Conservation (phyloP, 208 protist species). For the Vickermania ingenoplastis region DNA sequence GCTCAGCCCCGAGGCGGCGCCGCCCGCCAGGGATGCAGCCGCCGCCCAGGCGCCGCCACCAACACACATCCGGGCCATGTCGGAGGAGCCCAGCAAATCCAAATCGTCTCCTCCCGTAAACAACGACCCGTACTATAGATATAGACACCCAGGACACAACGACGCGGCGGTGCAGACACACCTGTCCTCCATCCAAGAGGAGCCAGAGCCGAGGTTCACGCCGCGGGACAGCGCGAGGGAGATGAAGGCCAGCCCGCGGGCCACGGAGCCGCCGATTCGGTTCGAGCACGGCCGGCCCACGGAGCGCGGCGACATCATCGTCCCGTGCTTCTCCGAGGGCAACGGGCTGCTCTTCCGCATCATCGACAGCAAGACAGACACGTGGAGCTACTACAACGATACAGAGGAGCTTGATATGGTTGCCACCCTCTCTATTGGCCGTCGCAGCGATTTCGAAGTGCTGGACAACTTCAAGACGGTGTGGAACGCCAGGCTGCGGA, state of each 20-base stretch:
- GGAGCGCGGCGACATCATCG: not conserved
- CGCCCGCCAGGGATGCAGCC: too few species aligned
- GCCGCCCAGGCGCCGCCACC: too few species aligned
- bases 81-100: not conserved
- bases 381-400: conserved; percentile 36
- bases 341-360: conserved; percentile 30
- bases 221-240: not conserved
- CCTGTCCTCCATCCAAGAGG: not conserved
- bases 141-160: not conserved
- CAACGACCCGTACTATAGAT: not conserved
- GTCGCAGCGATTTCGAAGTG: not conserved
- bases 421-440: conserved; percentile 8
- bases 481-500: not conserved
- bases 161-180: not conserved
- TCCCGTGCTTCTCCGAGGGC: conserved; percentile 15
- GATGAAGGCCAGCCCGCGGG: not conserved
- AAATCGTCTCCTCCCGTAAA: not conserved
- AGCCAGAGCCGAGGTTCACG: not conserved
- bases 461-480: not conserved
- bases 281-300: conserved; percentile 1
- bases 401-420: conserved; percentile 28
- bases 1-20: too few species aligned
- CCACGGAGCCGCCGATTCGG: not conserved
- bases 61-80: not conserved
- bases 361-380: conserved; percentile 11